Conservation (phyloP, 2,329 filamentous ascomycete genomes). For the Chalaropsis thielavioides region DNA sequence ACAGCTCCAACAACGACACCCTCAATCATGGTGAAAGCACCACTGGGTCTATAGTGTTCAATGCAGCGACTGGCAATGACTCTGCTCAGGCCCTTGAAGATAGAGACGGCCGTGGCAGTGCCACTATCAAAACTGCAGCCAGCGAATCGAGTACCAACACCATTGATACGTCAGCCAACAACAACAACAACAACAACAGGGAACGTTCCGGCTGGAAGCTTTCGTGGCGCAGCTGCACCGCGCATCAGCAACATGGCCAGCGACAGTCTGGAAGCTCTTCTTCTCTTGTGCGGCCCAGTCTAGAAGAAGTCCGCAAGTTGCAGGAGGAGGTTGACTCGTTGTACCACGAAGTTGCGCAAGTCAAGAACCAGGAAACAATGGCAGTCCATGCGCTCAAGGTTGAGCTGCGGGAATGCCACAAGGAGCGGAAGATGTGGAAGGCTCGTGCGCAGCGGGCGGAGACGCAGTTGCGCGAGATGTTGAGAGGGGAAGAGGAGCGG, state of each 20-base stretch:
- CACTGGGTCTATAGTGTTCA: too few relatives aligned
- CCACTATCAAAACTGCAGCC: neutral
- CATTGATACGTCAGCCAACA: neutral
- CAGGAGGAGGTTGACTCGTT: slow-evolving; percentile 7
- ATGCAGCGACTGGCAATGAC: neutral
- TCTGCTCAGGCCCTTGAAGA: neutral
- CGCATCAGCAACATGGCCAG: neutral
- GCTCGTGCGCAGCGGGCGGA: slow-evolving; percentile 43
- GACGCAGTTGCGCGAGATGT: slow-evolving; percentile 33
- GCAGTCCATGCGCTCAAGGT: slow-evolving; percentile 7
- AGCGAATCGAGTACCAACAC: neutral
- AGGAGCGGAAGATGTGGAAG: slow-evolving; percentile 36
- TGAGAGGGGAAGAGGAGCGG: slow-evolving; percentile 23
- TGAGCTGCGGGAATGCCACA: slow-evolving; percentile 2
- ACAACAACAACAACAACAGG: too few relatives aligned
- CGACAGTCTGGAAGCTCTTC: neutral
- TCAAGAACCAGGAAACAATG: slow-evolving; percentile 8
- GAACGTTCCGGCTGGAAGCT: neutral
- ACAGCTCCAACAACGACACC: neutral
- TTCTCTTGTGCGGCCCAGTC: neutral
- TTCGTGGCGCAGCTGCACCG: neutral
- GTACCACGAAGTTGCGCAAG: slow-evolving; percentile 3
- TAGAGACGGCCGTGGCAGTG: neutral
- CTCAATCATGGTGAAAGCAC: neutral
- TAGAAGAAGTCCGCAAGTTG: slow-evolving; percentile 8